Base-by-base conservation (phyloP, 2,329 filamentous ascomycete genomes). In the Polytolypa hystricis region DNA sequence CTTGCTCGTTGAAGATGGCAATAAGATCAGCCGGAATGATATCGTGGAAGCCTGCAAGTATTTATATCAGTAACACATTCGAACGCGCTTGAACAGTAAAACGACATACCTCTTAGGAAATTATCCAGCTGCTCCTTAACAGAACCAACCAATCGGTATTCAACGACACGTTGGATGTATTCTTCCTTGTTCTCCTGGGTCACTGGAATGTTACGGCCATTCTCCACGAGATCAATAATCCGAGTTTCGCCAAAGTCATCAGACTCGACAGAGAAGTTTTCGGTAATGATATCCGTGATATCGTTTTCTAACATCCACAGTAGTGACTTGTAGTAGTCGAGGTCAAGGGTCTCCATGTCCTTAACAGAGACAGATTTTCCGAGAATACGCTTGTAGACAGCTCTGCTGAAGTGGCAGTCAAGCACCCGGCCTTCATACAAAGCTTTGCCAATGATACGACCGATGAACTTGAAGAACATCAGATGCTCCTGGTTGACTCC, bases 391-490 rank as follows among this genome's bases (percentile, higher is more conserved):
- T 96, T 96, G 72, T 98, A 98, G 35, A 98, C 89, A 10, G 93
- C 93, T 55, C 91, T 80, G 64, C 89, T 96, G 68, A 98, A 98
- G 70, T 96, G 93, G 61, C 91, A 98, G 60, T 98, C 91, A 19
- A 98, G 77, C 23, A 98, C 79, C 39, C 91, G 83, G 30, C 85
- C 84, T 65, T 98, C 93, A 59, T 96, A 98, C 33, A 98, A 71
- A 25, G 91, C 91, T 64, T 98, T 98, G 52, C 91, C 93, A 49
- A 98, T 98, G 61, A 98, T 86, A 33, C 91, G 84, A 28, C 91
- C 91, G 52, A 98, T 95, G 64, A 98, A 98, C 58, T 96, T 96
- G 76, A 98, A 98, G 73, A 95, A 98, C 69, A 85, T 78, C 41
- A 96, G 64, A 67, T 98, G 93, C 61, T 98, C 89, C 21, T 84